Conservation (phyloP, 139 green algal genomes). For the Chlorella sp. region DNA sequence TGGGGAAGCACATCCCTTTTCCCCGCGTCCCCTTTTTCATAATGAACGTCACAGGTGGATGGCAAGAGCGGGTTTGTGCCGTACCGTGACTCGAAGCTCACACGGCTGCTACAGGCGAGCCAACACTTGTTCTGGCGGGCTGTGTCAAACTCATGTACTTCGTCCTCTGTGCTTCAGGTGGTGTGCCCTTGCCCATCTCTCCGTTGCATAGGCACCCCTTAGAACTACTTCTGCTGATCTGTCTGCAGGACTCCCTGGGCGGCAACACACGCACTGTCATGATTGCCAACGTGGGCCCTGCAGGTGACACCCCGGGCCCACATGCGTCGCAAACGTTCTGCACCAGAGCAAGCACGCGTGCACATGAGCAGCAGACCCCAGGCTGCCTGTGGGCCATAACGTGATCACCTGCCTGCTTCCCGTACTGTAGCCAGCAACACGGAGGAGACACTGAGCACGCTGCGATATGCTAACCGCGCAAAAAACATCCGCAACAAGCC, state of each 20-base stretch:
- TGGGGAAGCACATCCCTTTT: too few relatives aligned
- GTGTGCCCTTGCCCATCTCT: too few relatives aligned
- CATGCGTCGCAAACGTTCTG: too few relatives aligned
- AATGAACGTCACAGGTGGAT: neutral
- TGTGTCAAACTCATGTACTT: too few relatives aligned
- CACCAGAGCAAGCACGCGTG: too few relatives aligned
- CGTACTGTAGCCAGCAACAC: constrained; percentile 79
- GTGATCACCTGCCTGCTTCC: neutral
- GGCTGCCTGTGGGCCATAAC: too few relatives aligned
- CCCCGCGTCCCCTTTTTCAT: too few relatives aligned
- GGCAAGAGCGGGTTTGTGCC: constrained; percentile 82
- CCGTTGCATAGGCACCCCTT: too few relatives aligned
- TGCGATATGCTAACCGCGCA: constrained; percentile 87
- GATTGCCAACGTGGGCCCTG: constrained; percentile 92
- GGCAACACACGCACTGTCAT: constrained; percentile 95
- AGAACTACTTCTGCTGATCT: neutral
- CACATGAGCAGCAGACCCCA: too few relatives aligned
- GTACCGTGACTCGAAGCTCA: constrained; percentile 93
- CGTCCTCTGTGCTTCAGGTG: too few relatives aligned
- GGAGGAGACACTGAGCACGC: constrained; percentile 91
- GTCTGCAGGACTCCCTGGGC: constrained; percentile 90
- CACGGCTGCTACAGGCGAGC: constrained; percentile 71
- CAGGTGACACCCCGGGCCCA: too few relatives aligned
- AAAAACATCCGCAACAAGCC: constrained; percentile 97
- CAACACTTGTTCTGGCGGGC: too few relatives aligned